phyloP scores from a whole-genome alignment of 257 asterid genomes.

The Petunia secreta region DNA sequence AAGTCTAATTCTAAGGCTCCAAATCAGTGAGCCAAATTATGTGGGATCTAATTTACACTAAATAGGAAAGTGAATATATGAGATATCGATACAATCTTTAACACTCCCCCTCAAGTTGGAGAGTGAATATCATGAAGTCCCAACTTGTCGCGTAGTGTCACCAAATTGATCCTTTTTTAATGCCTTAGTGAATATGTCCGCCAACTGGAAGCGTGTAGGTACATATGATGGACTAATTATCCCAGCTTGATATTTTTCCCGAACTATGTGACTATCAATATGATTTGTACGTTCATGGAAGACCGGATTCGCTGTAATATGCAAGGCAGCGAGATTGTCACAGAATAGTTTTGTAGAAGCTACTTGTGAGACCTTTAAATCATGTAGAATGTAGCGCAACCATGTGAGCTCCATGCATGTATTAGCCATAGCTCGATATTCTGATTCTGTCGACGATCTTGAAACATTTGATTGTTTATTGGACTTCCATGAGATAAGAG shows the following conservation, averaged over 20 bases:
- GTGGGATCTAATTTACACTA: too few species aligned
- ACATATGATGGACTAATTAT: background rate
- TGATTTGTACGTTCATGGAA: constrained; percentile 19
- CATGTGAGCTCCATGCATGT: background rate
- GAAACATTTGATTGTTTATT: too few species aligned
- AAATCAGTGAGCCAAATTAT: too few species aligned
- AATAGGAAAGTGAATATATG: too few species aligned
- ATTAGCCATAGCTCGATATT: background rate
- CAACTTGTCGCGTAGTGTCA: background rate
- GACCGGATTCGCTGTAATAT: constrained; percentile 13
- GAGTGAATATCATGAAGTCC: too few species aligned
- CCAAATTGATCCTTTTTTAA: background rate
- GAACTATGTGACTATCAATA: constrained; percentile 11
- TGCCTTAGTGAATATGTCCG: background rate
- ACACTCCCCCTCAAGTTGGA: too few species aligned
- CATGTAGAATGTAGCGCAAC: background rate
- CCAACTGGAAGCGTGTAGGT: too few species aligned
- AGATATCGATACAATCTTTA: too few species aligned
- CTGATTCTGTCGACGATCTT: background rate
- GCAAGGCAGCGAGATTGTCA: constrained; percentile 4
- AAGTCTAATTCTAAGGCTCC: too few species aligned
- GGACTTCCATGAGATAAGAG: too few species aligned
- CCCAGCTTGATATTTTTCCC: background rate
- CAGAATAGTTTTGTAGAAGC: background rate
- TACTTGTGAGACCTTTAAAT: background rate